Percentiles rank a stretch among this genome's conserved stretches.
phyloP scores from a whole-genome alignment of 1,284 basidiomycete genomes.

The Omphalotus olearius region DNA sequence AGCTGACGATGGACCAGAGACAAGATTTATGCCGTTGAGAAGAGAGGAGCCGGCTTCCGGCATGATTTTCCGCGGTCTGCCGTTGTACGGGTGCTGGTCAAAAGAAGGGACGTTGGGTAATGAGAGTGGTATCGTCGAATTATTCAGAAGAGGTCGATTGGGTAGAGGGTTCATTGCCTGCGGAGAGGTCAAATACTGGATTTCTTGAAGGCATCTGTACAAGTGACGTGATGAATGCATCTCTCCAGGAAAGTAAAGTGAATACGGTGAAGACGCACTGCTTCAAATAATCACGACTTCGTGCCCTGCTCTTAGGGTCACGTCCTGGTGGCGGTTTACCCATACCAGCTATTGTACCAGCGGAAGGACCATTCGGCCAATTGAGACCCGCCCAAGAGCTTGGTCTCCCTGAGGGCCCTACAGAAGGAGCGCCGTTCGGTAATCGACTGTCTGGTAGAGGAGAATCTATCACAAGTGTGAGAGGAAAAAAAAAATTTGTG shows the following conservation, averaged over 20 bases:
- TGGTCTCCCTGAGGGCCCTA: constrained; percentile 40
- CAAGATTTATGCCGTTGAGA: constrained; percentile 53
- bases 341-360: constrained; percentile 39
- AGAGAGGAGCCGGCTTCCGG: constrained; percentile 72
- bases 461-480: constrained; percentile 48
- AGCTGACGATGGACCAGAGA: constrained; percentile 46
- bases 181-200: constrained; percentile 94
- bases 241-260: background rate
- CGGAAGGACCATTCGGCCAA: constrained; percentile 37
- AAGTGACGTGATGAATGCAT: constrained; percentile 8
- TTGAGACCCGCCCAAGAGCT: constrained; percentile 56
- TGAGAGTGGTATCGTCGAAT: constrained; percentile 56
- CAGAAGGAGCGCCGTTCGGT: constrained; percentile 49
- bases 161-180: constrained; percentile 97
- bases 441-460: constrained; percentile 68
- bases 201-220: constrained; percentile 89
- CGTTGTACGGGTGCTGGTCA: constrained; percentile 68
- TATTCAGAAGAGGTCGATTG: constrained; percentile 73
- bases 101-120: constrained; percentile 70
- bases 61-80: constrained; percentile 72
- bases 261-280: constrained; percentile 55
- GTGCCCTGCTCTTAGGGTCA: constrained; percentile 91
- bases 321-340: constrained; percentile 75
- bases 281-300: constrained; percentile 96
- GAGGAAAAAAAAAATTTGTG: constrained; percentile 7